These are phyloP conservation scores for Wickerhamiella occidentalis DNA, from an alignment of 805 yeast species.

Conservation along the genomic window DNA sequence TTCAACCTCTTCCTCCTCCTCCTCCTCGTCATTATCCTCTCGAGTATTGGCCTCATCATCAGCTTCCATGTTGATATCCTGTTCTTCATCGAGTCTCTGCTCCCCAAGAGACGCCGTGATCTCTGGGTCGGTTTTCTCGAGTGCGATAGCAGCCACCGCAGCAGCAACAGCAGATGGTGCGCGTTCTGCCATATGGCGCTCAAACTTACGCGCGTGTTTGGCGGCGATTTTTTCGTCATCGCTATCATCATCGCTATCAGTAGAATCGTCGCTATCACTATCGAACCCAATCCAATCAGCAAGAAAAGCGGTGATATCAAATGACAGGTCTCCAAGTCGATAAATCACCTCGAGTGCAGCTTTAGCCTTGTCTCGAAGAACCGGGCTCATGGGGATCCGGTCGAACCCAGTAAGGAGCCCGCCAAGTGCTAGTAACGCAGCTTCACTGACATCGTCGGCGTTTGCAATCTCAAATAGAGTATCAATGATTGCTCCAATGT, in stretches of 20 bases:
- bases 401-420: constrained; percentile 13
- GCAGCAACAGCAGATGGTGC: constrained; percentile 10
- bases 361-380: constrained; percentile 11
- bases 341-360: constrained; percentile 11
- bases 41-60: background rate
- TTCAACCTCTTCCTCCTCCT: background rate
- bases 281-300: constrained; percentile 14
- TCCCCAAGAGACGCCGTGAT: background rate
- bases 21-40: background rate
- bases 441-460: constrained; percentile 14
- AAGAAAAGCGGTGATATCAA: constrained; percentile 10
- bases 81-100: background rate
- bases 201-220: constrained; percentile 5
- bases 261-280: constrained; percentile 6
- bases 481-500: constrained; percentile 14
- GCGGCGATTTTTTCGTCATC: constrained; percentile 13
- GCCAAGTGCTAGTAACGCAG: constrained; percentile 10
- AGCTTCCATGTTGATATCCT: background rate
- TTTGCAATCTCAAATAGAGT: constrained; percentile 14
- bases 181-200: constrained; percentile 3
- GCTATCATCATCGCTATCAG: constrained; percentile 10
- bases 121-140: background rate
- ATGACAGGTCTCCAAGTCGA: constrained; percentile 13
- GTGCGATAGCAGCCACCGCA: background rate
- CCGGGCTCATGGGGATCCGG: constrained; percentile 11